Percentiles rank a stretch among this genome's conserved stretches.
These are phyloP conservation scores for Scheffersomyces cryptocercus DNA, from an alignment of 1,139 yeast genomes.

Conservation along the genomic window DNA sequence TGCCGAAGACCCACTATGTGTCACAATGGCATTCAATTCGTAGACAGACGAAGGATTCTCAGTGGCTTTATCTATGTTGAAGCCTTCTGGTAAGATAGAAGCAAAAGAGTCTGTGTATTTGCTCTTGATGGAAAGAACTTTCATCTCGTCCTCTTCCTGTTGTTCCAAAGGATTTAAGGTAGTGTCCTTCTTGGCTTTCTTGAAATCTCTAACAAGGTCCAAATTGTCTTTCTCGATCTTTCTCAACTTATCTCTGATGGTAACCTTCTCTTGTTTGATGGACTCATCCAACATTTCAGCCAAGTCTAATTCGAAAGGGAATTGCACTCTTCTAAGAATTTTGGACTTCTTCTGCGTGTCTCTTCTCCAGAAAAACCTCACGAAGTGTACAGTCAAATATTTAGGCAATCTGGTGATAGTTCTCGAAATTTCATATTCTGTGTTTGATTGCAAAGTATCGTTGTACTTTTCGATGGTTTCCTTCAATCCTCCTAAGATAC, in stretches of 20 bases:
- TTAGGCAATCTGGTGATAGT: slow-evolving; percentile 82
- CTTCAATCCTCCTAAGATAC: slow-evolving; percentile 70
- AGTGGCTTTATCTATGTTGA: slow-evolving; percentile 44
- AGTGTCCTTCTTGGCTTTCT: slow-evolving; percentile 59
- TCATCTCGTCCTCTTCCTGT: slow-evolving; percentile 50
- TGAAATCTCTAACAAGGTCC: slow-evolving; percentile 74
- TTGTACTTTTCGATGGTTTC: slow-evolving; percentile 80
- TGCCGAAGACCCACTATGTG: slow-evolving; percentile 94
- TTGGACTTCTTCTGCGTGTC: slow-evolving; percentile 90
- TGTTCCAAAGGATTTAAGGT: slow-evolving; percentile 41
- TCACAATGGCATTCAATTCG: slow-evolving; percentile 77
- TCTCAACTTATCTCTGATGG: slow-evolving; percentile 76
- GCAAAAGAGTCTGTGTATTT: slow-evolving; percentile 48
- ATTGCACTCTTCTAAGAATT: slow-evolving; percentile 88
- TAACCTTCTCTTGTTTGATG: slow-evolving; percentile 63
- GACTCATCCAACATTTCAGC: slow-evolving; percentile 82
- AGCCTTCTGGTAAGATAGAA: slow-evolving; percentile 36
- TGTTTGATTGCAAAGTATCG: slow-evolving; percentile 66
- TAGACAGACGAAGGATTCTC: slow-evolving; percentile 89
- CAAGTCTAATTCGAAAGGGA: slow-evolving; percentile 90
- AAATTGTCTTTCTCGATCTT: slow-evolving; percentile 73
- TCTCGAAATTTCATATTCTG: slow-evolving; percentile 68
- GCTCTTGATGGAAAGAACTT: slow-evolving; percentile 42
- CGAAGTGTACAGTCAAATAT: slow-evolving; percentile 86
- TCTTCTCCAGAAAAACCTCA: slow-evolving; percentile 94